Evolutionary conservation across 2,329 filamentous ascomycete species (phyloP).

Genomic region (Apiospora rasikravindrae): DNA sequence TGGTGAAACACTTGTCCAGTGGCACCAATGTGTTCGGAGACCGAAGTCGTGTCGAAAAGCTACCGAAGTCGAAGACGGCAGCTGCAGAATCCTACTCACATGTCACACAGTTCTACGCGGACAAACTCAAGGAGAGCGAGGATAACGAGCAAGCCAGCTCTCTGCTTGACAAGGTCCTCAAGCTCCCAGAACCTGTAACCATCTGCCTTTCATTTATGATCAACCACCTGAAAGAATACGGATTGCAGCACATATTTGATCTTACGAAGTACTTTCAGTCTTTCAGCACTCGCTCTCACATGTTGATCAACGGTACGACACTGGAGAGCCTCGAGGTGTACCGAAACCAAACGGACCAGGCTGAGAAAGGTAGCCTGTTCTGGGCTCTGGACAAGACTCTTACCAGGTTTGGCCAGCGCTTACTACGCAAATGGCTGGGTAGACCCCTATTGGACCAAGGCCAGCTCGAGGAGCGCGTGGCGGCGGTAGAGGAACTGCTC

Average conservation of each 20-base stretch:
- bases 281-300: slow-evolving; percentile 91
- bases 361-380: slow-evolving; percentile 85
- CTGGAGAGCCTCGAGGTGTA: slow-evolving; percentile 94
- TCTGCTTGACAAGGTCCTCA: slow-evolving; percentile 84
- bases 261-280: slow-evolving; percentile 97
- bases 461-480: slow-evolving; percentile 77
- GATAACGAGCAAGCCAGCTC: slow-evolving; percentile 63
- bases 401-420: slow-evolving; percentile 85
- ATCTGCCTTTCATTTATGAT: slow-evolving; percentile 98
- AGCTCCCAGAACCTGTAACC: slow-evolving; percentile 82
- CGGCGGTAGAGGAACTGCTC: slow-evolving; percentile 85
- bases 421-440: slow-evolving; percentile 94
- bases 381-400: slow-evolving; percentile 94
- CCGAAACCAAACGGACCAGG: slow-evolving; percentile 88
- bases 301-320: slow-evolving; percentile 95
- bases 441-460: slow-evolving; percentile 80
- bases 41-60: slow-evolving; percentile 81
- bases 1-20: slow-evolving; percentile 87
- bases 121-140: slow-evolving; percentile 71
- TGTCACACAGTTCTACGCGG: slow-evolving; percentile 91
- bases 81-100: slow-evolving; percentile 86
- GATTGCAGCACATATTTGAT: slow-evolving; percentile 92
- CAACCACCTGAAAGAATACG: slow-evolving; percentile 87
- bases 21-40: slow-evolving; percentile 94
- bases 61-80: slow-evolving; percentile 78